These are phyloP conservation scores for Xerocomellus amylosporus DNA, from an alignment of 768 basidiomycete genomes.

Conservation along the genomic window DNA sequence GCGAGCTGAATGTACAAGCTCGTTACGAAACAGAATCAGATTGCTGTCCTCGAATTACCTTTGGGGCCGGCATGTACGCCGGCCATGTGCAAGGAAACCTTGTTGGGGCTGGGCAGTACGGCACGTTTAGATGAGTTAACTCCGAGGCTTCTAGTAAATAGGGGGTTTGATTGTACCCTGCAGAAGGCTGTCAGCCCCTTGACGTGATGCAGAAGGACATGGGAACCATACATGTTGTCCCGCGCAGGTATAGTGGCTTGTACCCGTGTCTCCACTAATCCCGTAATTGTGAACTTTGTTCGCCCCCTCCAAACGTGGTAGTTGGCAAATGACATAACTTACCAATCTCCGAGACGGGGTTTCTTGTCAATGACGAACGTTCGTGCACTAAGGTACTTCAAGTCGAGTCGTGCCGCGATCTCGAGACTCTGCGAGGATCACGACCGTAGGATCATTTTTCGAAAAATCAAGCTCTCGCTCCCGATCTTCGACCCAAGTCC, in stretches of 20 bases:
- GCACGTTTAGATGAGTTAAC: constrained; percentile 1
- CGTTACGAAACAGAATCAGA: neutral
- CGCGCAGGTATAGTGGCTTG: constrained; percentile 44
- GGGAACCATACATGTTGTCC: constrained; percentile 38
- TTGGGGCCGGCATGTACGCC: constrained; percentile 45
- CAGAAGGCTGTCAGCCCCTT: neutral
- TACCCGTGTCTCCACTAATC: constrained; percentile 38
- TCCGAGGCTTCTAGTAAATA: constrained; percentile 39
- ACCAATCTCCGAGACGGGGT: constrained; percentile 40
- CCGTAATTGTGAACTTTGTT: neutral
- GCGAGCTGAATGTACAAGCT: constrained; percentile 38
- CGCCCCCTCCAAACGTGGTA: neutral
- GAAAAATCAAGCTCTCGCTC: constrained; percentile 41
- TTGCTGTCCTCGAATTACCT: constrained; percentile 27
- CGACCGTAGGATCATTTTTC: constrained; percentile 47
- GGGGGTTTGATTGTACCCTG: constrained; percentile 50
- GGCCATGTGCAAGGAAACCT: constrained; percentile 52
- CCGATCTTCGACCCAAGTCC: constrained; percentile 46
- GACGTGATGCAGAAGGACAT: neutral
- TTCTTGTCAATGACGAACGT: constrained; percentile 52
- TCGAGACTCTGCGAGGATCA: constrained; percentile 63
- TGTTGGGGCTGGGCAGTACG: neutral
- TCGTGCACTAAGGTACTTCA: constrained; percentile 47
- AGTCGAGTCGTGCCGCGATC: constrained; percentile 47
- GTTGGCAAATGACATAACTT: neutral